A percentile compares a stretch with the other conserved stretches of the same genome.
Conservation (phyloP, 352 stramenopile species). For the Globisporangium nodosum region DNA sequence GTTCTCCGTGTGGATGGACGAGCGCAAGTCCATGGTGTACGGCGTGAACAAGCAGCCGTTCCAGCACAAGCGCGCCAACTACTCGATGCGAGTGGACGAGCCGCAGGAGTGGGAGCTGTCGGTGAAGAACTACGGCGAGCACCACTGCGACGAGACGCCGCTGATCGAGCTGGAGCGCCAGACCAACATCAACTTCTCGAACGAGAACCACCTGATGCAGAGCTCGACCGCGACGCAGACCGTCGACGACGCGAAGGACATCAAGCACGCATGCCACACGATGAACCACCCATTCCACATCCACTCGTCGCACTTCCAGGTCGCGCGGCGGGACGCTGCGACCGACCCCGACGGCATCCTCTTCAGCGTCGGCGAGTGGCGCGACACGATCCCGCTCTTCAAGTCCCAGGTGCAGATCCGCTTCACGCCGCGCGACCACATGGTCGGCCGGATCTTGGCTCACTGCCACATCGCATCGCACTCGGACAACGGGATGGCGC, state of each 20-base stretch:
- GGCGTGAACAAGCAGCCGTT: constrained; percentile 63
- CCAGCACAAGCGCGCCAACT: constrained; percentile 36
- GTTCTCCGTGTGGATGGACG: constrained; percentile 70
- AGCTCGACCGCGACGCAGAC: constrained; percentile 9
- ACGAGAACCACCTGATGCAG: constrained; percentile 19
- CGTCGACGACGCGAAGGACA: constrained; percentile 6
- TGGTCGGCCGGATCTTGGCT: constrained; percentile 58
- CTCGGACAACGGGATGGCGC: constrained; percentile 68
- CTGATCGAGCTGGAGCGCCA: constrained; percentile 10
- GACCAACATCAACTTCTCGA: constrained; percentile 24
- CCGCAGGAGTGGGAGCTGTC: constrained; percentile 64
- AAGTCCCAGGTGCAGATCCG: constrained; percentile 54
- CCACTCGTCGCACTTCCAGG: constrained; percentile 70
- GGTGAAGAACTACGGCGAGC: constrained; percentile 41
- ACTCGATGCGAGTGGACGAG: constrained; percentile 67
- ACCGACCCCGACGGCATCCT: constrained; percentile 50
- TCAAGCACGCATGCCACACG: constrained; percentile 39
- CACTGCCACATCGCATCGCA: constrained; percentile 77
- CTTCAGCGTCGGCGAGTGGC: constrained; percentile 64
- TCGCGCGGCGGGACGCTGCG: constrained; percentile 33
- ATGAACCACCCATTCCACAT: constrained; percentile 83
- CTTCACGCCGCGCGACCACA: constrained; percentile 59
- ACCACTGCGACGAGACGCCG: constrained; percentile 29
- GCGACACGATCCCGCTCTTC: constrained; percentile 72
- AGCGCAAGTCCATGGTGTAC: constrained; percentile 29